Evolutionary conservation across 306 rosid species (phyloP).

Genomic region (Trifolium pratense): DNA sequence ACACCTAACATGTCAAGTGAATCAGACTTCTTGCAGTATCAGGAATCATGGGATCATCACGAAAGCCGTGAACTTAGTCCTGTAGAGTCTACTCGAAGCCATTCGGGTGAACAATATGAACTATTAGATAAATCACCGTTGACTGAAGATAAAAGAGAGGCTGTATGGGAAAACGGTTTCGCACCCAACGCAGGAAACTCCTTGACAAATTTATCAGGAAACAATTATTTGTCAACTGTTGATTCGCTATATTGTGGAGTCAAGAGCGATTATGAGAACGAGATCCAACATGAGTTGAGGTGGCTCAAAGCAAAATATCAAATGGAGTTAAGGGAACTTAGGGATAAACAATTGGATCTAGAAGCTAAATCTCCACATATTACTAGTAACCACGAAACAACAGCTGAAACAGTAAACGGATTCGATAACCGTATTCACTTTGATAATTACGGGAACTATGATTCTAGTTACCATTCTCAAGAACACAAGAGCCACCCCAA

Average conservation of each 20-base stretch:
- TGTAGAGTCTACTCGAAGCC: slow-evolving; percentile 66
- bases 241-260: slow-evolving; percentile 45
- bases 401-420: slow-evolving; percentile 39
- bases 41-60: slow-evolving; percentile 62
- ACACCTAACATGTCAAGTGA: slow-evolving; percentile 46
- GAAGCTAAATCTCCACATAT: slow-evolving; percentile 45
- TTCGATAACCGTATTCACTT: too few species aligned
- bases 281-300: slow-evolving; percentile 65
- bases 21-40: slow-evolving; percentile 49
- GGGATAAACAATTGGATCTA: slow-evolving; percentile 55
- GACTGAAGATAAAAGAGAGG: slow-evolving; percentile 42
- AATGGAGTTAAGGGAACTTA: slow-evolving; percentile 59
- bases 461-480: slow-evolving; percentile 40
- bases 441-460: slow-evolving; percentile 32
- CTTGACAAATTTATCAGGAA: slow-evolving; percentile 47
- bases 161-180: slow-evolving; percentile 42
- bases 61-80: slow-evolving; percentile 74
- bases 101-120: slow-evolving; percentile 67
- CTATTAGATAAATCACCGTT: slow-evolving; percentile 46
- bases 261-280: slow-evolving; percentile 50
- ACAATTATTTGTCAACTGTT: slow-evolving; percentile 44
- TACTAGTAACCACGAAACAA: slow-evolving; percentile 35
- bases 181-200: slow-evolving; percentile 40
- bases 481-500: slow-evolving; percentile 51
- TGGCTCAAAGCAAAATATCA: slow-evolving; percentile 80